phyloP scores from a whole-genome alignment of 2,329 filamentous ascomycete genomes.

The Torrubiellomyces zombiae region DNA sequence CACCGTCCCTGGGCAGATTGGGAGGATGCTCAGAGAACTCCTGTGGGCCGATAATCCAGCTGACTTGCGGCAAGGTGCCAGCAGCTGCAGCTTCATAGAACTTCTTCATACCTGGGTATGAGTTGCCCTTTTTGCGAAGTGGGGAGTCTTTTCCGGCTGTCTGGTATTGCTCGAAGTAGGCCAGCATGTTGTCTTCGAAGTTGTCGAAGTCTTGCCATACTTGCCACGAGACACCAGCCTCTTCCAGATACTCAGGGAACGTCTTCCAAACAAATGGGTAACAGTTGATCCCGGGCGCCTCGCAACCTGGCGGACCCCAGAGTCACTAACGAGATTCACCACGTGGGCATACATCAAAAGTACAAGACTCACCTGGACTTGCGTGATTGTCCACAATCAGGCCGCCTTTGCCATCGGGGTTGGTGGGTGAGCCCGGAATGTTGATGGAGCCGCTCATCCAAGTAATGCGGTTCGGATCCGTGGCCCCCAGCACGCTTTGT shows the following conservation, averaged over 20 bases:
- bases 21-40: constrained; percentile 28
- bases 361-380: constrained; percentile 5
- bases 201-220: constrained; percentile 31
- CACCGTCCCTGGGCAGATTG: constrained; percentile 34
- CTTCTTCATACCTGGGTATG: constrained; percentile 25
- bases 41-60: constrained; percentile 34
- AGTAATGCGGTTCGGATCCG: constrained; percentile 28
- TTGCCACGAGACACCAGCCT: constrained; percentile 31
- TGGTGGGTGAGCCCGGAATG: constrained; percentile 20
- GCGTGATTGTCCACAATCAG: constrained; percentile 29
- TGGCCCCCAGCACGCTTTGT: constrained; percentile 11
- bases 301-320: constrained; percentile 15
- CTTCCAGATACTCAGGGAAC: constrained; percentile 28
- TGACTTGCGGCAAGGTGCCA: constrained; percentile 32
- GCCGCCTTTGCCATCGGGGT: constrained; percentile 21
- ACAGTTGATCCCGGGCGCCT: constrained; percentile 25
- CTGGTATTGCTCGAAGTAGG: constrained; percentile 17
- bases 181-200: constrained; percentile 35
- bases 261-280: constrained; percentile 36
- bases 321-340: not conserved
- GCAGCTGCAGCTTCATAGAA: constrained; percentile 31
- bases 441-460: constrained; percentile 27
- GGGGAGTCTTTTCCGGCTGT: constrained; percentile 4
- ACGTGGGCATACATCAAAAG: constrained; percentile 4
- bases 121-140: constrained; percentile 12